Evolutionary conservation across 1,139 yeast species (phyloP), one percentile per base, ranked within the genome.

Genomic region (Diutina rugosa): DNA sequence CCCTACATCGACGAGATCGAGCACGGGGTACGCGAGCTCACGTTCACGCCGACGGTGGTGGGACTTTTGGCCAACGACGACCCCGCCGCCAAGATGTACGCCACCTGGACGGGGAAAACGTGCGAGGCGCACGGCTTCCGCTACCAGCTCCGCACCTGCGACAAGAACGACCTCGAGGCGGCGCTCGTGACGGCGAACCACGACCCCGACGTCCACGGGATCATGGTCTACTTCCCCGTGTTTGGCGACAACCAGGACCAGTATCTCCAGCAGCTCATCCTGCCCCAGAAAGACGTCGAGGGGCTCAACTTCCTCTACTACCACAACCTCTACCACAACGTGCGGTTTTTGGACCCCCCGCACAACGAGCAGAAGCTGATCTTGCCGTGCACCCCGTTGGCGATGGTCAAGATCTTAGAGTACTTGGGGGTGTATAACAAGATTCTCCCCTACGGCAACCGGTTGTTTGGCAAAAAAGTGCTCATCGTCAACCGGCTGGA

Each of bases 181-280:
- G 85, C 84, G 38, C 81, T 93, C 59, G 80, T 90, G 57, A 82
- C 79, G 55, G 97, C 98, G 58, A 93, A 93, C 68, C 76, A 77
- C 41, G 95, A 91, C 64, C 82, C 80, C 57, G 64, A 69, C 1
- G 90, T 93, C 45, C 86, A 90, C 66, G 99, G 99, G 35, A 93
- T 93, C 62, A 90, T 93, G 90, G 93, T 93, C n/a, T 93, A 93
- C 70, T 93, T 91, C 79, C 99, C 99, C 0, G 98, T 93, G 3
- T 93, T 90, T 71, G 97, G 97, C 2, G 90, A 89, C 67, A 81
- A 88, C 60, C 99, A 93, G 71, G 99, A 93, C 68, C 96, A 88
- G 69, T 93, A 95, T 68, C 72, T 93, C 58, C 98, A 93, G 71
- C 98, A 93, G 71, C 86, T 90, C 60, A 90, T 93, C 12, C 74